Evolutionary conservation across 2,329 filamentous ascomycete species (phyloP).

Genomic region (Ceratocystiopsis brevicomis): DNA sequence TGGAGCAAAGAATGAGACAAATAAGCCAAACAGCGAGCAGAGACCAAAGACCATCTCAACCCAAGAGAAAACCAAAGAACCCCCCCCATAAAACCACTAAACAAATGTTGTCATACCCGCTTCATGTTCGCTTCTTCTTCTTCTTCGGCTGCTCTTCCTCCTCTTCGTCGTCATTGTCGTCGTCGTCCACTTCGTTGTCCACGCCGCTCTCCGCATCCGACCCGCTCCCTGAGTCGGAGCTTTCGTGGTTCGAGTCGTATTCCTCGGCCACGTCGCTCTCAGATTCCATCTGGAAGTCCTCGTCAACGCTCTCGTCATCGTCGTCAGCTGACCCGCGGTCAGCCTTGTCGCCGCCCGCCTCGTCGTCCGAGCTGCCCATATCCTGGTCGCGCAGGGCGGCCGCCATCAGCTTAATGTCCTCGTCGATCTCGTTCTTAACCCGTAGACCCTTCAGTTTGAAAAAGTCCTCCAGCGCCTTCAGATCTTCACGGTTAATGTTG

Average conservation of each 20-base stretch:
- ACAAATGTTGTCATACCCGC: background rate
- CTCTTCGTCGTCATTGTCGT: conserved; percentile 26
- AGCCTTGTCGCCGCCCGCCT: conserved; percentile 47
- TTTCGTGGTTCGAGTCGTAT: conserved; percentile 81
- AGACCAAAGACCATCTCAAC: background rate
- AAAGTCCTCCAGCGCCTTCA: conserved; percentile 89
- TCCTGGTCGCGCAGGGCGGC: conserved; percentile 70
- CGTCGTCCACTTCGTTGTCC: conserved; percentile 29
- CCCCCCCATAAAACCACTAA: background rate
- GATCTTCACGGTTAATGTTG: conserved; percentile 97
- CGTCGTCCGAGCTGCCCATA: conserved; percentile 69
- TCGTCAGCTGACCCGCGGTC: conserved; percentile 88
- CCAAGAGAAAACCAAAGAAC: background rate
- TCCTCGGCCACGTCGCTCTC: conserved; percentile 95
- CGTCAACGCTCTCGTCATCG: conserved; percentile 85
- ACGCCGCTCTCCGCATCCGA: conserved; percentile 46
- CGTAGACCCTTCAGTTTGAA: conserved; percentile 91
- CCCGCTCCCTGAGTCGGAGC: conserved; percentile 52
- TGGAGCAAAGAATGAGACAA: background rate
- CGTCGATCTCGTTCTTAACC: conserved; percentile 96
- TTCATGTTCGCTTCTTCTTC: conserved; percentile 23
- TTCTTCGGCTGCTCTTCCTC: conserved; percentile 21
- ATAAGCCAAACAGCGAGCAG: background rate
- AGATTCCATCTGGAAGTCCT: conserved; percentile 83
- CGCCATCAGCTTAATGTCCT: conserved; percentile 66